These are phyloP conservation scores for Paxillus ammoniavirescens DNA, from an alignment of 768 basidiomycete genomes.

Conservation along the genomic window DNA sequence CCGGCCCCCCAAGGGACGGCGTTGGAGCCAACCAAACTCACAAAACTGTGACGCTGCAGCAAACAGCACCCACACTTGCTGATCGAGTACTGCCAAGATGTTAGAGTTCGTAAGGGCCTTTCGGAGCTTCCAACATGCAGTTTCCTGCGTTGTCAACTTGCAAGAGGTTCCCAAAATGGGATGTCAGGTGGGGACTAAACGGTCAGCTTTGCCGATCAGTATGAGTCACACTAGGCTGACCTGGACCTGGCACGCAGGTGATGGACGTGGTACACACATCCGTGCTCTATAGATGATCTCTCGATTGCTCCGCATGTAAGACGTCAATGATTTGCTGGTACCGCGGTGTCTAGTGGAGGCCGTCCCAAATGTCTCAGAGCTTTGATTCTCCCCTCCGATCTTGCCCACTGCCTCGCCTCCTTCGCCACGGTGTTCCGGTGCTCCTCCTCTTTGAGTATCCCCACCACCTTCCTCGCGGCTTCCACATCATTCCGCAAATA, in stretches of 20 bases:
- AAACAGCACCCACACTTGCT: too few relatives aligned
- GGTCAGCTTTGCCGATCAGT: too few relatives aligned
- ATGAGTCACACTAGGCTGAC: too few relatives aligned
- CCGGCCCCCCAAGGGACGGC: not conserved
- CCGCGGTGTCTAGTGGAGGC: not conserved
- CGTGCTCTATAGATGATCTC: not conserved
- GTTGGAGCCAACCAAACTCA: not conserved
- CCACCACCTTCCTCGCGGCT: constrained; percentile 53
- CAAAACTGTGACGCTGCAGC: too few relatives aligned
- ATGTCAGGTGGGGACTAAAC: too few relatives aligned
- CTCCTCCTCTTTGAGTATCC: constrained; percentile 50
- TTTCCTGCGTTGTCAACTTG: too few relatives aligned
- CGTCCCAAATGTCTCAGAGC: not conserved
- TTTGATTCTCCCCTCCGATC: constrained; percentile 20
- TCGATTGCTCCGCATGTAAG: not conserved
- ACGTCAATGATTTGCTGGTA: constrained; percentile 7
- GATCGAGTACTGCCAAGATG: too few relatives aligned
- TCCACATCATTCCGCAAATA: constrained; percentile 50
- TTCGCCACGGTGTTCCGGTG: constrained; percentile 8
- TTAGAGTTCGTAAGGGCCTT: too few relatives aligned
- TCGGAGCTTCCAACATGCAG: too few relatives aligned
- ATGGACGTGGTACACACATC: too few relatives aligned
- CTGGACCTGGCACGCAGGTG: too few relatives aligned
- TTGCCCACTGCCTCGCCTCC: constrained; percentile 16
- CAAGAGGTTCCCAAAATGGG: too few relatives aligned